A percentile compares a stretch with the other conserved stretches of the same genome.
These are phyloP conservation scores for Melampsora larici-populina DNA, from an alignment of 1,284 basidiomycete genomes.

Conservation along the genomic window DNA sequence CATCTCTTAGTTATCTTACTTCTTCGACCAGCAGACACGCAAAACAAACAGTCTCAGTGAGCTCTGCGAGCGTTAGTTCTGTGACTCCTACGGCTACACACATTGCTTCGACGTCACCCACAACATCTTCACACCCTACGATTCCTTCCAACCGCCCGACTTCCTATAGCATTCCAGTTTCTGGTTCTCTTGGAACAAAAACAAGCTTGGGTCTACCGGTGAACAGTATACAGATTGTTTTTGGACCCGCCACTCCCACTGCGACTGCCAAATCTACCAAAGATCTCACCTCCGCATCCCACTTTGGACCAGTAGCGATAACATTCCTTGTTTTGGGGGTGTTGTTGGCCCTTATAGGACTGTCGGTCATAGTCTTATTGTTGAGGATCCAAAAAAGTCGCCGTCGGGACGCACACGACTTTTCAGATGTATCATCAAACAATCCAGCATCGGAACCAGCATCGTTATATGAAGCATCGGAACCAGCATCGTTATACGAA, in stretches of 20 bases:
- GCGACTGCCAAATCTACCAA: neutral
- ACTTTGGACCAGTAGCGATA: neutral
- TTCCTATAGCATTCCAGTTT: too few species aligned
- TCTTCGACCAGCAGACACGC: too few species aligned
- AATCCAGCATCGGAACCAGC: neutral
- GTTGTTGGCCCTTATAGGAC: neutral
- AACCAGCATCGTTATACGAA: too few species aligned
- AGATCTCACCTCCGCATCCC: neutral
- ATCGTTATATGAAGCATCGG: too few species aligned
- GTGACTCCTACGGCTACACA: too few species aligned
- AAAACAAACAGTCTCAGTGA: too few species aligned
- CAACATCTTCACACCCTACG: too few species aligned
- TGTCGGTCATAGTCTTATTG: neutral
- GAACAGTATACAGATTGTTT: neutral
- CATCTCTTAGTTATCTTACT: too few species aligned
- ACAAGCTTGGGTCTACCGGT: neutral
- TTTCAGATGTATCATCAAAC: neutral
- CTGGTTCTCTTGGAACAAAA: too few species aligned
- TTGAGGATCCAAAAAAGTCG: neutral
- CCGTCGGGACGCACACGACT: neutral
- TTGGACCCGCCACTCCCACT: neutral
- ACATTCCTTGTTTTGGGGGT: neutral
- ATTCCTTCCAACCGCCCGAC: too few species aligned
- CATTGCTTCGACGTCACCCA: too few species aligned
- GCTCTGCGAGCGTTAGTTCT: too few species aligned